phyloP scores from a whole-genome alignment of 805 yeast species.

The Sungouiozyma ichnusensis region DNA sequence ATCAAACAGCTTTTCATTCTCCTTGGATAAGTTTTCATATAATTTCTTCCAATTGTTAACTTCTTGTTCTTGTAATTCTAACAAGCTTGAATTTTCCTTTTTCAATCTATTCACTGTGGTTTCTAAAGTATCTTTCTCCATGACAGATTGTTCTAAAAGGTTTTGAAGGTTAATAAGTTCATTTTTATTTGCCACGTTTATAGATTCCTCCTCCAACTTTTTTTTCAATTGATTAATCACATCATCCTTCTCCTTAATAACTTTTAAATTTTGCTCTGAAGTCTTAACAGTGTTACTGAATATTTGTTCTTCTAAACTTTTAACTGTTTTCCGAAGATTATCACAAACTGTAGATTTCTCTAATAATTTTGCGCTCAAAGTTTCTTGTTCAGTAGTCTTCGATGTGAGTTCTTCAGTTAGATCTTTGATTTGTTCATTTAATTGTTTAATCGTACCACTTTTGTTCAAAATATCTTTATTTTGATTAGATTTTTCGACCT shows the following conservation, averaged over 20 bases:
- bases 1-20: slow-evolving; percentile 3
- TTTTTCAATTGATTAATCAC: slow-evolving; percentile 10
- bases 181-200: neutral
- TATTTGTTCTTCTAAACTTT: slow-evolving; percentile 12
- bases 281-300: slow-evolving; percentile 13
- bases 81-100: neutral
- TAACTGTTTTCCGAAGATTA: neutral
- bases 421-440: neutral
- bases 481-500: neutral
- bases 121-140: neutral
- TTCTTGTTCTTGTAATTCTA: neutral
- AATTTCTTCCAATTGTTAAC: neutral
- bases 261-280: slow-evolving; percentile 12
- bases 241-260: slow-evolving; percentile 11
- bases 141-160: slow-evolving; percentile 1
- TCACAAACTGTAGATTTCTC: neutral
- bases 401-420: slow-evolving; percentile 1
- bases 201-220: neutral
- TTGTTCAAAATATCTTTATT: neutral
- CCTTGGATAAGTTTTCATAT: neutral
- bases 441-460: neutral
- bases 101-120: neutral
- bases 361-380: neutral
- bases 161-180: slow-evolving; percentile 4
- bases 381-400: neutral